Evolutionary conservation across 2,329 filamentous ascomycete species (phyloP), one percentile per base, ranked within the genome.

Genomic region (Tolypocladium ovalisporum): DNA sequence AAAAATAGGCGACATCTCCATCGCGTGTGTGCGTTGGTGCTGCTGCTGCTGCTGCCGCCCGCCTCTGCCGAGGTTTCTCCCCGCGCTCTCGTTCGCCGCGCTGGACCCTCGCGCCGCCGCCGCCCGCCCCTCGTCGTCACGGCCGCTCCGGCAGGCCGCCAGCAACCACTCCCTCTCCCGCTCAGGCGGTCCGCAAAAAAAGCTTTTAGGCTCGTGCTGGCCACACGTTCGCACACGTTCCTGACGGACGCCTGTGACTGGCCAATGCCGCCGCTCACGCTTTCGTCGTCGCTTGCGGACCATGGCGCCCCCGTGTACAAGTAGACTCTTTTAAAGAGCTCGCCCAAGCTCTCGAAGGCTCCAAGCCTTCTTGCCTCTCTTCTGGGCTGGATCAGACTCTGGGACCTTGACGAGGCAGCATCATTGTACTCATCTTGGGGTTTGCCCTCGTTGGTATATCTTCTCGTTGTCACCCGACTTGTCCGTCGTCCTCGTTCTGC

Each of bases 201-300:
- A 55, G 42, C 49, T 56, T 39, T 56, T 47, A 44, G 35, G 47
- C 56, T 55, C 29, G 59, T 62, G 51, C 56, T 55, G 52, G 61
- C 56, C 59, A 56, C 29, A 56, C 54, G 49, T 42, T 61, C 53
- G 57, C 55, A 58, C 62, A 64, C 63, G 59, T 60, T 59, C 55
- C 32, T 27, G 55, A 54, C 37, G 35, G 49, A 5, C 53, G 49
- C 55, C 22, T 61, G 55, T 65, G 49, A 65, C 58, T 65, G 63
- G 63, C 52, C 56, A 24, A 56, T 54, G 36, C 22, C 29, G 39
- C 32, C 27, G 44, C 35, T 42, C 13, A 17, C 27, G 53, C 54
- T 54, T 61, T 60, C 54, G 54, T 57, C 55, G 57, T 60, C 56
- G 49, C 59, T 61, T 56, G 56, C 62, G 60, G 59, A 57, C 47